phyloP scores from a whole-genome alignment of 306 rosid genomes.

The Ormosia emarginata region DNA sequence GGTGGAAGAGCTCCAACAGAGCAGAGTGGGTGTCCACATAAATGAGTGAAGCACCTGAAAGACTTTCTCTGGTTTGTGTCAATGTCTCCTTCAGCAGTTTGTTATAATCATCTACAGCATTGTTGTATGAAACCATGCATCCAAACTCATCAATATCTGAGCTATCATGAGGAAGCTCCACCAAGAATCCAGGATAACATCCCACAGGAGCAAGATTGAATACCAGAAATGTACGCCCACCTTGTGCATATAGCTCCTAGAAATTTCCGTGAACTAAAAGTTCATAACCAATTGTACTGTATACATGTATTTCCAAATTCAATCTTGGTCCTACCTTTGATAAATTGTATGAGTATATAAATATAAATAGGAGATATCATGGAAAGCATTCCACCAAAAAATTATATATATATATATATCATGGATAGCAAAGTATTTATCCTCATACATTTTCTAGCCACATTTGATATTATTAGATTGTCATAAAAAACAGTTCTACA shows the following conservation, averaged over 20 bases:
- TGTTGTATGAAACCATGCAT: constrained; percentile 62
- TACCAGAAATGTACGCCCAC: constrained; percentile 67
- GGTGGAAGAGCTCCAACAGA: constrained; percentile 59
- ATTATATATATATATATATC: too few species aligned
- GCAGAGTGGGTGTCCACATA: constrained; percentile 61
- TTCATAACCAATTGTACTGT: neutral
- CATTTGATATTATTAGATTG: neutral
- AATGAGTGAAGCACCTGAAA: constrained; percentile 50
- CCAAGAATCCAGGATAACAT: constrained; percentile 68
- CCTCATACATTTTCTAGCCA: neutral
- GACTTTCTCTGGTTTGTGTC: constrained; percentile 35
- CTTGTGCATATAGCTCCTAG: constrained; percentile 66
- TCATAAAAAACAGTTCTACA: neutral
- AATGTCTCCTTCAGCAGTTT: constrained; percentile 45
- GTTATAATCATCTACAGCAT: constrained; percentile 60
- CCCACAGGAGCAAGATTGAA: constrained; percentile 83
- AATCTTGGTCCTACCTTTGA: neutral
- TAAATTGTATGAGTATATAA: neutral
- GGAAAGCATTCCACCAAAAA: neutral
- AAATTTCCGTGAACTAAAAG: neutral
- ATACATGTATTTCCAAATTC: neutral
- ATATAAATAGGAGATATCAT: neutral
- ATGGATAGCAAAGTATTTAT: neutral
- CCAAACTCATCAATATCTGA: constrained; percentile 71
- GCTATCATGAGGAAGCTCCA: constrained; percentile 44